Evolutionary conservation across 2,329 filamentous ascomycete genomes (phyloP).

Genomic region (Mariannaea sp.): DNA sequence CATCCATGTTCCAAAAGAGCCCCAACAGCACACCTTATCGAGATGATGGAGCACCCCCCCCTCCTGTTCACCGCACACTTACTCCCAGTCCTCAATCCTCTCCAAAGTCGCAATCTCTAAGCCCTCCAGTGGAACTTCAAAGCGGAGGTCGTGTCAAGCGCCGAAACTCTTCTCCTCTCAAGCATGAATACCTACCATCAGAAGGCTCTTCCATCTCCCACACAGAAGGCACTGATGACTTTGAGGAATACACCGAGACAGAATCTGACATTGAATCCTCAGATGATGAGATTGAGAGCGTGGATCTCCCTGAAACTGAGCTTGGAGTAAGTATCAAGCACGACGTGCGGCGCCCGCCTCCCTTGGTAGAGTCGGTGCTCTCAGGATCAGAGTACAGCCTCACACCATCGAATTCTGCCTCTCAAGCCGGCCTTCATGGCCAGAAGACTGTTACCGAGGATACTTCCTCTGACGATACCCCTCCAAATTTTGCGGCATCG

Average conservation of each 20-base stretch:
- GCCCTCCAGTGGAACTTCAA: constrained; percentile 53
- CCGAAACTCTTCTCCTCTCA: constrained; percentile 87
- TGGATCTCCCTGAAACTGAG: constrained; percentile 63
- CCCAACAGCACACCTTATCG: constrained; percentile 45
- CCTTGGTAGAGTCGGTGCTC: constrained; percentile 47
- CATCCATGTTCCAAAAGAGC: constrained; percentile 42
- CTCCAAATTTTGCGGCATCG: constrained; percentile 55
- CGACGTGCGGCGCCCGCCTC: constrained; percentile 28
- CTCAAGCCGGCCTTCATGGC: constrained; percentile 68
- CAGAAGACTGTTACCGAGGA: constrained; percentile 45
- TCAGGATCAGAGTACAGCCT: constrained; percentile 64
- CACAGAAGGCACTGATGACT: constrained; percentile 55
- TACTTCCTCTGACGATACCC: constrained; percentile 50
- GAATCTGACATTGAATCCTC: constrained; percentile 54
- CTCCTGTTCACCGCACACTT: constrained; percentile 57
- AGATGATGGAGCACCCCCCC: constrained; percentile 61
- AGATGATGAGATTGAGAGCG: constrained; percentile 62
- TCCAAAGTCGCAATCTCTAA: constrained; percentile 30
- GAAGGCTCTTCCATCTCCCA: constrained; percentile 65
- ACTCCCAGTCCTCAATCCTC: constrained; percentile 40
- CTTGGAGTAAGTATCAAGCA: constrained; percentile 60
- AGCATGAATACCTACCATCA: constrained; percentile 95
- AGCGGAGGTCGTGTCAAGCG: constrained; percentile 59
- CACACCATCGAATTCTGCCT: constrained; percentile 80
- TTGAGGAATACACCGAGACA: constrained; percentile 52